phyloP scores from a whole-genome alignment of 2,329 filamentous ascomycete species.

The Hypomyces perniciosus region DNA sequence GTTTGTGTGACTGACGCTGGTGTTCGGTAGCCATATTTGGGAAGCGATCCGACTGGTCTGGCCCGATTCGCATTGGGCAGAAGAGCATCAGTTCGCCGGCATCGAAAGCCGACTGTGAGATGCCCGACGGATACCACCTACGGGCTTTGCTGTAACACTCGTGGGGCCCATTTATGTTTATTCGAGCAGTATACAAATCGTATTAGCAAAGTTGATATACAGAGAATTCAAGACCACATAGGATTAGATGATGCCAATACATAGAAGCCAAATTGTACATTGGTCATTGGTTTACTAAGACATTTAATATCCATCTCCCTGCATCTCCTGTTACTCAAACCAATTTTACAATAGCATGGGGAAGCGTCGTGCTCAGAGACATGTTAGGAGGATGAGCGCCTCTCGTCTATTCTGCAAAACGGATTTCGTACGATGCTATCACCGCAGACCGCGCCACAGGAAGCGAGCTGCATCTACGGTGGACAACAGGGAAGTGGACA shows the following conservation, averaged over 20 bases:
- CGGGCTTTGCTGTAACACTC: background rate
- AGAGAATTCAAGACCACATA: too few relatives aligned
- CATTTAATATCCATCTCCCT: background rate
- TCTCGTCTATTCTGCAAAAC: background rate
- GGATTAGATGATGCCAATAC: too few relatives aligned
- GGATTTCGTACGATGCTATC: slow-evolving; percentile 5
- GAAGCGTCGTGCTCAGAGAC: background rate
- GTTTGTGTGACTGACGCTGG: slow-evolving; percentile 24
- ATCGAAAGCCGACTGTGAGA: slow-evolving; percentile 73
- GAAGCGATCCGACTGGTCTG: slow-evolving; percentile 87
- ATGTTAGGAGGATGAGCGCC: background rate
- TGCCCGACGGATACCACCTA: background rate
- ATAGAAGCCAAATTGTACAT: too few relatives aligned
- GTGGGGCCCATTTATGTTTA: too few relatives aligned
- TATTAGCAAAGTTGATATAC: too few relatives aligned
- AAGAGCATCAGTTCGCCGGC: slow-evolving; percentile 59
- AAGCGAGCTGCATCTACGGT: slow-evolving; percentile 8
- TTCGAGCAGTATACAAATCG: too few relatives aligned
- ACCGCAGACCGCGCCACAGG: slow-evolving; percentile 9
- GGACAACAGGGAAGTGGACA: background rate
- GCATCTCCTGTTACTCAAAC: background rate
- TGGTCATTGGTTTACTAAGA: too few relatives aligned
- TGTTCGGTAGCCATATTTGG: slow-evolving; percentile 70
- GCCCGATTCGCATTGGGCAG: slow-evolving; percentile 83
- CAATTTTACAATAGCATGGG: too few relatives aligned